Evolutionary conservation across 2,329 filamentous ascomycete genomes (phyloP).

Genomic region (Rutstroemia sp.): DNA sequence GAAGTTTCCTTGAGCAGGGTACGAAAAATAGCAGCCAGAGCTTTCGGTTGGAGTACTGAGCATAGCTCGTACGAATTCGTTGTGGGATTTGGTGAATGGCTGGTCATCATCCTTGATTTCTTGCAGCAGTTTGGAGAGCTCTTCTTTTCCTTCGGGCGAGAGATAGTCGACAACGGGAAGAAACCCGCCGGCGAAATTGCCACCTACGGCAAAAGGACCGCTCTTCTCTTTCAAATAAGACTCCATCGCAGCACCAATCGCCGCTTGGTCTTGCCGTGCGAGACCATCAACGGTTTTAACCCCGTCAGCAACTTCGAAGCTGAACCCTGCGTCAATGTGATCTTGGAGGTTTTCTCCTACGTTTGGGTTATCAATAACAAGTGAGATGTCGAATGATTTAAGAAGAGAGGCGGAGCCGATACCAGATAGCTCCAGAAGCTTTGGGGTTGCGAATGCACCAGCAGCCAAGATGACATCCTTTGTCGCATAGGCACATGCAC

Average conservation of each 20-base stretch:
- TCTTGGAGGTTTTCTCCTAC: constrained; percentile 24
- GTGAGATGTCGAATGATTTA: constrained; percentile 14
- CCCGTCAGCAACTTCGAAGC: background rate
- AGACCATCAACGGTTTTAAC: background rate
- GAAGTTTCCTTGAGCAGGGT: background rate
- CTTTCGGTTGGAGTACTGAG: background rate
- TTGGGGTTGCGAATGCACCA: constrained; percentile 26
- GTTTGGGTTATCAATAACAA: constrained; percentile 15
- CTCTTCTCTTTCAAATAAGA: background rate
- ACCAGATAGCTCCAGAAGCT: constrained; percentile 29
- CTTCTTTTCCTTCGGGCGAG: background rate
- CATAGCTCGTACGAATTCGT: background rate
- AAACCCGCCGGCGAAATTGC: background rate
- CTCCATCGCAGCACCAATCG: background rate
- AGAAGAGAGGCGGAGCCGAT: constrained; percentile 21
- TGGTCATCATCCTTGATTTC: background rate
- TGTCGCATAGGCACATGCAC: constrained; percentile 21
- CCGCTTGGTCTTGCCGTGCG: background rate
- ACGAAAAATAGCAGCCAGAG: background rate
- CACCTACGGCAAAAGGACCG: background rate
- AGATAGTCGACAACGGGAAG: background rate
- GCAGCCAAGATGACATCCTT: constrained; percentile 27
- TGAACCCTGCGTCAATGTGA: background rate
- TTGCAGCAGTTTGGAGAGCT: background rate
- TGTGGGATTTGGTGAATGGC: background rate